phyloP scores from a whole-genome alignment of 805 yeast genomes.

The Kodamaea leandrae region DNA sequence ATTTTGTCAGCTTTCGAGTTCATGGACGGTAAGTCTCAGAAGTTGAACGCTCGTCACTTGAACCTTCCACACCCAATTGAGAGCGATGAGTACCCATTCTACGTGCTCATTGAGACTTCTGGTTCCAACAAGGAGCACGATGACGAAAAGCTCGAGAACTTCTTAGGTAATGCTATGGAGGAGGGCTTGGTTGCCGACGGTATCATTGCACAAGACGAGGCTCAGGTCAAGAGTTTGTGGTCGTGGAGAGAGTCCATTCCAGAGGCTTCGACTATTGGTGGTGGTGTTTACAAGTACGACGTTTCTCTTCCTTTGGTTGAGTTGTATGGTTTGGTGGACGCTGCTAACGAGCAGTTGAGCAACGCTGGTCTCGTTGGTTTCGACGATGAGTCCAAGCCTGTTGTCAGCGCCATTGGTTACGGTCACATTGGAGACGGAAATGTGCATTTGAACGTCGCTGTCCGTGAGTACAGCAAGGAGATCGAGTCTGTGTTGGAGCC shows the following conservation, averaged over 20 bases:
- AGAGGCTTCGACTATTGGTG: slow-evolving; percentile 79
- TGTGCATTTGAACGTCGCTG: slow-evolving; percentile 89
- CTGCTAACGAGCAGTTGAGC: slow-evolving; percentile 58
- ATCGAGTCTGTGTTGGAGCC: slow-evolving; percentile 88
- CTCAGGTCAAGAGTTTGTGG: slow-evolving; percentile 84
- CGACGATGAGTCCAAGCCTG: slow-evolving; percentile 68
- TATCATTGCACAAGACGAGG: slow-evolving; percentile 91
- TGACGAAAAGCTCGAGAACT: slow-evolving; percentile 80
- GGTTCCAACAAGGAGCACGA: slow-evolving; percentile 95
- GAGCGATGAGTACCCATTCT: slow-evolving; percentile 75
- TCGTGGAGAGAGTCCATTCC: slow-evolving; percentile 93
- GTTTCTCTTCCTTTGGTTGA: slow-evolving; percentile 85
- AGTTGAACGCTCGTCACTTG: slow-evolving; percentile 59
- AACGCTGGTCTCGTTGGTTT: slow-evolving; percentile 57
- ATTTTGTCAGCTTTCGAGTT: slow-evolving; percentile 90
- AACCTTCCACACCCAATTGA: slow-evolving; percentile 74
- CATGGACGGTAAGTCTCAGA: slow-evolving; percentile 76
- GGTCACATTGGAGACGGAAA: slow-evolving; percentile 99
- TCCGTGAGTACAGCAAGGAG: slow-evolving; percentile 72
- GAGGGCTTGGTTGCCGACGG: slow-evolving; percentile 86
- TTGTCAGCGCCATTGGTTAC: slow-evolving; percentile 86
- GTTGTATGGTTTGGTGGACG: slow-evolving; percentile 79
- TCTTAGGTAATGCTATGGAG: slow-evolving; percentile 83
- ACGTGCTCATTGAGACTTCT: slow-evolving; percentile 90
- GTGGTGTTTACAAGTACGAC: slow-evolving; percentile 97